Evolutionary conservation across 179 eudicot species (phyloP).

Genomic region (Spinacia oleracea): DNA sequence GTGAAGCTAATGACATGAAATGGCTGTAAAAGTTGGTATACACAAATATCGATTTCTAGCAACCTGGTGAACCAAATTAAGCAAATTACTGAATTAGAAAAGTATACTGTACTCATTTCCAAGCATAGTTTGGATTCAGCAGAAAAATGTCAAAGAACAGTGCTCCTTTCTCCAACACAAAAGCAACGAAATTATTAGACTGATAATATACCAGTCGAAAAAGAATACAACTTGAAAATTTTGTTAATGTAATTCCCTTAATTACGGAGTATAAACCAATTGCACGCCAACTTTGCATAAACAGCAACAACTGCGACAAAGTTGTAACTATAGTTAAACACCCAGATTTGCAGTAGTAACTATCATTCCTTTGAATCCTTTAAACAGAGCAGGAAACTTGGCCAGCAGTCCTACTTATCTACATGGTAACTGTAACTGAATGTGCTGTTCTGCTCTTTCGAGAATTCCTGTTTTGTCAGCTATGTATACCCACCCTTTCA

Average conservation of each 20-base stretch:
- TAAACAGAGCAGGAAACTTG: neutral
- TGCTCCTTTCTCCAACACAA: constrained; percentile 4
- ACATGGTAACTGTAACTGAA: constrained; percentile 5
- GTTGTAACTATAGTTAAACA: neutral
- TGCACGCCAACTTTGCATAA: constrained; percentile 1
- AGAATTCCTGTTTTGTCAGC: neutral
- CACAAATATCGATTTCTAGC: neutral
- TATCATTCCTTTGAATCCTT: neutral
- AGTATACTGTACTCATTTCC: neutral
- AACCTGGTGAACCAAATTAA: no score
- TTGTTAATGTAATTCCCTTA: constrained; percentile 9
- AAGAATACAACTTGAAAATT: constrained; percentile 14
- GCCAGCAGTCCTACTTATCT: constrained; percentile 20
- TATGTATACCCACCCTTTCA: neutral
- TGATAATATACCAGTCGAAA: constrained; percentile 15
- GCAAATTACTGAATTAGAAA: neutral
- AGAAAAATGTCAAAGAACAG: neutral
- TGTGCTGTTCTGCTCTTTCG: neutral
- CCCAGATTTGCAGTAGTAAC: neutral
- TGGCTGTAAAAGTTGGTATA: no score
- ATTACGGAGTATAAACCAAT: constrained; percentile 16
- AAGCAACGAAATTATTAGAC: constrained; percentile 18
- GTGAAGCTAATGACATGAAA: neutral
- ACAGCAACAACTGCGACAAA: constrained; percentile 12
- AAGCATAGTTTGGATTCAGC: neutral